Conservation (phyloP, 2,329 filamentous ascomycete species). For the Hansfordia pulvinata region DNA sequence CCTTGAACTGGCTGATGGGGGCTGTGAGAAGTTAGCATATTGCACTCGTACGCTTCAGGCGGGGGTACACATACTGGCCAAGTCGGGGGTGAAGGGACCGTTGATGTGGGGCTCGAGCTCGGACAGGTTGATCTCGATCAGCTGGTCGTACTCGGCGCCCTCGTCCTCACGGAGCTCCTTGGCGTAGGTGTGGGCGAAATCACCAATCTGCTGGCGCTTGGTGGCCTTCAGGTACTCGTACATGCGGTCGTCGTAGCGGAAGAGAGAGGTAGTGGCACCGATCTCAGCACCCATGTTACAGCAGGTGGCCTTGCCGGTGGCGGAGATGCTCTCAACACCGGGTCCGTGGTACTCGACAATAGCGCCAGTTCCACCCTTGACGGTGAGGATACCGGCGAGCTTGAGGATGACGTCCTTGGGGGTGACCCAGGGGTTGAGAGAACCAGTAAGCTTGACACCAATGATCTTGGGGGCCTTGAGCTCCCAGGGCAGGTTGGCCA, state of each 20-base stretch:
- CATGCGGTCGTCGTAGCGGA: constrained; percentile 98
- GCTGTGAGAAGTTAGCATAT: no score
- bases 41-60: no score
- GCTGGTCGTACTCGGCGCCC: constrained; percentile 86
- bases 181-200: constrained; percentile 76
- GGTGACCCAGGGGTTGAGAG: constrained; percentile 80
- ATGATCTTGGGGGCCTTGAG: constrained; percentile 96
- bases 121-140: constrained; percentile 90
- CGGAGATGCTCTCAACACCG: constrained; percentile 60
- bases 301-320: constrained; percentile 81
- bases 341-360: constrained; percentile 69
- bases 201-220: constrained; percentile 80
- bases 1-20: constrained; percentile 93
- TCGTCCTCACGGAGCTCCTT: constrained; percentile 78
- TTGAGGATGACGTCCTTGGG: constrained; percentile 97
- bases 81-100: constrained; percentile 95
- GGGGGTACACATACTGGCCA: no score
- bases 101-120: constrained; percentile 98
- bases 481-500: constrained; percentile 96
- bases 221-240: constrained; percentile 89
- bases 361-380: constrained; percentile 92
- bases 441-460: constrained; percentile 86
- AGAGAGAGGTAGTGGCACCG: constrained; percentile 81
- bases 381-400: constrained; percentile 90
- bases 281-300: constrained; percentile 61